These are phyloP conservation scores for Striga asiatica DNA, from an alignment of 257 asterid species.

Conservation along the genomic window DNA sequence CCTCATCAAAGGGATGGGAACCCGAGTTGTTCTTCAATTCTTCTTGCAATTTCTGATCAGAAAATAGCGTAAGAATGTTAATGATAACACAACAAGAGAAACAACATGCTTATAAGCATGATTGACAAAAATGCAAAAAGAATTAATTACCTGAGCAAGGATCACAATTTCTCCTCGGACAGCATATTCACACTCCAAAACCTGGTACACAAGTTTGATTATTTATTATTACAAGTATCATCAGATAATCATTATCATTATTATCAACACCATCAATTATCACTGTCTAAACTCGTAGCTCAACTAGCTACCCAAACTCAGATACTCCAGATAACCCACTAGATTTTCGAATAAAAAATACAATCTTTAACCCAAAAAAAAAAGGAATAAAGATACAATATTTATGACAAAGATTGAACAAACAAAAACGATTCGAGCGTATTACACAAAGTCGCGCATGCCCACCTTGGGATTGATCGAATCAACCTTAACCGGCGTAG, in stretches of 20 bases:
- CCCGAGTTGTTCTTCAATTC: slow-evolving; percentile 27
- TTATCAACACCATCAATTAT: no score
- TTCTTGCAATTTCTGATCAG: slow-evolving; percentile 31
- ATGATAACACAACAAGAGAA: neutral
- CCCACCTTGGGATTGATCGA: slow-evolving; percentile 32
- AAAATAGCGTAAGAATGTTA: neutral
- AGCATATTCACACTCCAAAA: slow-evolving; percentile 84
- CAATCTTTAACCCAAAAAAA: no score
- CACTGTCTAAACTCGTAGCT: no score
- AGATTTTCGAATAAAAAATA: no score
- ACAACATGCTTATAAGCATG: neutral
- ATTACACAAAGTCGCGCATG: no score
- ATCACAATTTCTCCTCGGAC: slow-evolving; percentile 95
- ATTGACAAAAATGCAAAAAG: slow-evolving; percentile 10
- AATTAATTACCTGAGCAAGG: slow-evolving; percentile 67
- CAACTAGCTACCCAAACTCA: no score
- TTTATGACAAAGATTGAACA: neutral
- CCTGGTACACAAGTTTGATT: slow-evolving; percentile 36
- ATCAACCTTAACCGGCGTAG: slow-evolving; percentile 30
- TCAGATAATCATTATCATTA: neutral
- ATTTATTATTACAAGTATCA: neutral
- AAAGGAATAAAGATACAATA: neutral
- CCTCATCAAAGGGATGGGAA: slow-evolving; percentile 38
- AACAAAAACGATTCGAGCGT: neutral
- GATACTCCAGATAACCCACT: no score